These are phyloP conservation scores for Cyclotella distinguenda DNA, from an alignment of 108 stramenopile genomes.

Conservation along the genomic window DNA sequence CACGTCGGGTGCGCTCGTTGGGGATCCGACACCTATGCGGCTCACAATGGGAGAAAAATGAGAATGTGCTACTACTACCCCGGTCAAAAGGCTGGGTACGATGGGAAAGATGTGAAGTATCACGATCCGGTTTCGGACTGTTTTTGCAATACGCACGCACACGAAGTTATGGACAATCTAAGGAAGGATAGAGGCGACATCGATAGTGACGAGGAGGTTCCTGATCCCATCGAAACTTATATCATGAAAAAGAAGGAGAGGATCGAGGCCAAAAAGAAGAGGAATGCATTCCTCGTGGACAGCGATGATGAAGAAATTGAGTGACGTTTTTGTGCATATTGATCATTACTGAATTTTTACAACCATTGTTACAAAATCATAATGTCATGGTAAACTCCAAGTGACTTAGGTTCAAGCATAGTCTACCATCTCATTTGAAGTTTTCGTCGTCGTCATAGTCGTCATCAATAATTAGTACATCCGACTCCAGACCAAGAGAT, in stretches of 20 bases:
- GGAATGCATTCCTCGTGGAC: conserved; percentile 14
- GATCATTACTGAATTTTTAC: too few relatives aligned
- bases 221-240: background rate
- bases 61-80: conserved; percentile 28
- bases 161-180: conserved; percentile 12
- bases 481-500: conserved; percentile 6
- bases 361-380: too few relatives aligned
- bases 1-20: conserved; percentile 37
- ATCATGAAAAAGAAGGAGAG: background rate
- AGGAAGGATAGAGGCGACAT: background rate
- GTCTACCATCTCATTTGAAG: too few relatives aligned
- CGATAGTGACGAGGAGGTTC: background rate
- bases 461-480: conserved; percentile 41
- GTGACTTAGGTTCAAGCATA: too few relatives aligned
- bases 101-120: conserved; percentile 4
- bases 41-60: conserved; percentile 4
- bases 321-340: too few relatives aligned
- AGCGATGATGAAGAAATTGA: conserved; percentile 16
- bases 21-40: conserved; percentile 1
- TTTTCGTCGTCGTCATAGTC: conserved; percentile 45
- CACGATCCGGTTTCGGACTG: conserved; percentile 7
- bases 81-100: conserved; percentile 8
- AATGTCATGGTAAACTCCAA: too few relatives aligned
- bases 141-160: conserved; percentile 25
- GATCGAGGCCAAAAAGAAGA: conserved; percentile 4